Conservation (phyloP, 441 rosid species). For the Populus tomentosa region DNA sequence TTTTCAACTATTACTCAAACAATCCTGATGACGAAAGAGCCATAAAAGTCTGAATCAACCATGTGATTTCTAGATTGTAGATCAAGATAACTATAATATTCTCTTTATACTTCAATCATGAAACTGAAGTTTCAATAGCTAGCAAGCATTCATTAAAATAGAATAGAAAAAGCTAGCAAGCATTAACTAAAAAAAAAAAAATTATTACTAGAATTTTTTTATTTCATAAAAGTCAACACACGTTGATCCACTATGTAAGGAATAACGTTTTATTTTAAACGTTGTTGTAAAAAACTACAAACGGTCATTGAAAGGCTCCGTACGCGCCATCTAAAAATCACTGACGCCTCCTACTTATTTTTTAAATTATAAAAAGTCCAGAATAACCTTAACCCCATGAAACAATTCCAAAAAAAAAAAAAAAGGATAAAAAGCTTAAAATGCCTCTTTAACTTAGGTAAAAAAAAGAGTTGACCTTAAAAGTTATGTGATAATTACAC, state of each 20-base stretch:
- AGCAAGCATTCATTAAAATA: background rate
- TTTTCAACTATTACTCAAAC: conserved; percentile 8
- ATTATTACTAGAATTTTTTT: too few species aligned
- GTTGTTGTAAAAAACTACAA: rapidly evolving
- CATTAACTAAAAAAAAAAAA: background rate
- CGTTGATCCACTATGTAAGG: too few species aligned
- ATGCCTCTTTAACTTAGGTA: too few species aligned
- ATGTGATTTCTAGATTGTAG: conserved; percentile 32
- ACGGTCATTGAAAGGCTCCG: too few species aligned
- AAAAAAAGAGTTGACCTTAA: too few species aligned
- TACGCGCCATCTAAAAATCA: too few species aligned
- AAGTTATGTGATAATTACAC: too few species aligned
- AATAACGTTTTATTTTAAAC: rapidly evolving
- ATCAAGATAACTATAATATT: background rate
- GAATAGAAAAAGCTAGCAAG: background rate
- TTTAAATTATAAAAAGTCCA: too few species aligned
- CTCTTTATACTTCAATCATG: background rate
- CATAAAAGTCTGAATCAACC: conserved; percentile 20
- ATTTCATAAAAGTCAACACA: too few species aligned
- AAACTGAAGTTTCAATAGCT: background rate
- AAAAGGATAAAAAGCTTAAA: too few species aligned
- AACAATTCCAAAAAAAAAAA: too few species aligned
- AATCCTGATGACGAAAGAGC: background rate
- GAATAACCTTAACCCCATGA: rapidly evolving
- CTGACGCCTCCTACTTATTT: too few species aligned